phyloP scores from a whole-genome alignment of 345 rosid species.

The Linum trigynum region DNA sequence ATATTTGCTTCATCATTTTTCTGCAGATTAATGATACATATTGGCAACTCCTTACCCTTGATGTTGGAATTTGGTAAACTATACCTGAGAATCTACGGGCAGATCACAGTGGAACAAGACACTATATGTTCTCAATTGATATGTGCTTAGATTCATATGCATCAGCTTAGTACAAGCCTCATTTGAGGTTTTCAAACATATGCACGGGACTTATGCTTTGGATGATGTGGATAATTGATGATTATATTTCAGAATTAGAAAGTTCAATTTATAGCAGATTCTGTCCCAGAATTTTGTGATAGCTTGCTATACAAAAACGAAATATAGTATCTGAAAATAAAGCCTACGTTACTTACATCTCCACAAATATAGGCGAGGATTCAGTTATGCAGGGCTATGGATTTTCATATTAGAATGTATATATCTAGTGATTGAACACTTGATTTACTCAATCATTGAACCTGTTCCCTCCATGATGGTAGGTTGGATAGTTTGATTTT shows the following conservation, averaged over 20 bases:
- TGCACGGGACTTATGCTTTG: background rate
- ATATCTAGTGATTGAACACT: background rate
- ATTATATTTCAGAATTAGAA: background rate
- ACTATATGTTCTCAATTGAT: background rate
- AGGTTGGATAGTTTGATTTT: constrained; percentile 74
- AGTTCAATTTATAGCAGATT: background rate
- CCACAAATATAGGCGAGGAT: background rate
- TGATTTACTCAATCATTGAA: background rate
- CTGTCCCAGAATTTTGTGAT: too few relatives aligned
- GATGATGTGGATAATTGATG: background rate
- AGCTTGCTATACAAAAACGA: background rate
- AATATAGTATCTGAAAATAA: background rate
- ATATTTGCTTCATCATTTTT: background rate
- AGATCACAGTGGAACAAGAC: background rate
- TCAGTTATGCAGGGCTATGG: background rate
- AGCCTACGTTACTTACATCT: background rate
- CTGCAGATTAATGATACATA: background rate
- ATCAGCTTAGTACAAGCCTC: background rate
- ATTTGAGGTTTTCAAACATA: background rate
- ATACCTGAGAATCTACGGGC: background rate
- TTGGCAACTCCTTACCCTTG: background rate
- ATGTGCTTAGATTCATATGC: background rate
- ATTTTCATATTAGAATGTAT: background rate
- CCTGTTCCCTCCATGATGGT: constrained; percentile 18
- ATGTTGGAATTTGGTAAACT: background rate